Evolutionary conservation across 2,329 filamentous ascomycete genomes (phyloP).

Genomic region (Sclerotinia subarctica): DNA sequence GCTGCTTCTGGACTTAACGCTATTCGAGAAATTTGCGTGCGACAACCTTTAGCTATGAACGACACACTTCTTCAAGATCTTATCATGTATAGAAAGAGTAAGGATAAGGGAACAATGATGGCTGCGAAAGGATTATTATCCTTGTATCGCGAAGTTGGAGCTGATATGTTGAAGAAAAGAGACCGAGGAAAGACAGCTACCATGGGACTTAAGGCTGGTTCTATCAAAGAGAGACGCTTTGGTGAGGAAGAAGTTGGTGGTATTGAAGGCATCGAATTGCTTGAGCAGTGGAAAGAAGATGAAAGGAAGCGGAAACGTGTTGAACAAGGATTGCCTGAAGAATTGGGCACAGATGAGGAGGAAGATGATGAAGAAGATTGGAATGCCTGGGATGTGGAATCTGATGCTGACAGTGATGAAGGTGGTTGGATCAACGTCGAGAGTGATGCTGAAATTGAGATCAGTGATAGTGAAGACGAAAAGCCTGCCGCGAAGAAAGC

Average conservation of each 20-base stretch:
- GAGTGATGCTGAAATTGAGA: slow-evolving; percentile 74
- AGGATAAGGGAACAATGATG: slow-evolving; percentile 99
- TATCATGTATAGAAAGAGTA: slow-evolving; percentile 93
- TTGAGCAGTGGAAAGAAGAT: slow-evolving; percentile 92
- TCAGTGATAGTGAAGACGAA: slow-evolving; percentile 73
- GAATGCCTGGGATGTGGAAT: slow-evolving; percentile 38
- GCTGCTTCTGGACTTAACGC: slow-evolving; percentile 89
- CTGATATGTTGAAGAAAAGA: slow-evolving; percentile 82
- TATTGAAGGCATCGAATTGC: slow-evolving; percentile 87
- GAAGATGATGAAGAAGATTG: slow-evolving; percentile 42
- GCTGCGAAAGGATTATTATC: slow-evolving; percentile 88
- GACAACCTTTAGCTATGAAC: slow-evolving; percentile 94
- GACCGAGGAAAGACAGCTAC: slow-evolving; percentile 90
- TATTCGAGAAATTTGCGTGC: slow-evolving; percentile 87
- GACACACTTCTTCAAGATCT: slow-evolving; percentile 94
- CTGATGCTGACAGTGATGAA: slow-evolving; percentile 63
- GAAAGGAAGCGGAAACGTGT: slow-evolving; percentile 71
- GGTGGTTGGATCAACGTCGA: slow-evolving; percentile 92
- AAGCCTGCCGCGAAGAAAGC: slow-evolving; percentile 64
- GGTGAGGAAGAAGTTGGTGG: slow-evolving; percentile 77
- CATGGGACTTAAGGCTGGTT: slow-evolving; percentile 73
- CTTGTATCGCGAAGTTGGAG: slow-evolving; percentile 86
- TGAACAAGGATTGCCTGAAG: slow-evolving; percentile 65
- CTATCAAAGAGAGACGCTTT: slow-evolving; percentile 73
- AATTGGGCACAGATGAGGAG: slow-evolving; percentile 55